Base-by-base conservation (phyloP, 1,139 yeast genomes). In the Trichomonascaceae sp. region DNA sequence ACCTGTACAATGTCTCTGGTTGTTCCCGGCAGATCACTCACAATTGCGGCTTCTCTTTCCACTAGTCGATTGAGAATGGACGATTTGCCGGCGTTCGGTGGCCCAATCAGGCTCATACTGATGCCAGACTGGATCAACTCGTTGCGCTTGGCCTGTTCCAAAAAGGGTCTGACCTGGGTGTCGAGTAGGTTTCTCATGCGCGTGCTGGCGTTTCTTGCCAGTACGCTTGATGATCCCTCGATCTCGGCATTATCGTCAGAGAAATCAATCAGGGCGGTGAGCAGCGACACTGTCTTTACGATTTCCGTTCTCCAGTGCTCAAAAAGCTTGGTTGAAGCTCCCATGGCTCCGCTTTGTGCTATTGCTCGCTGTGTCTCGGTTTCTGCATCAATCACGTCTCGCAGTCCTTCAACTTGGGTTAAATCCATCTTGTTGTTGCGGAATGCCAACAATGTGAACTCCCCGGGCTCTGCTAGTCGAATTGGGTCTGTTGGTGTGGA, bases 81-180 rank as follows among this genome's bases (percentile, higher is more conserved):
- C 2, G 96, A 85, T 52, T 89, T 89, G 0, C 99, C 99, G 1
- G 95, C 96, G 55, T 89, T 89, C 1, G 98, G 96, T 3, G 94
- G 93, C 0, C 98, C 99, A 15, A 87, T 46, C 15, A 89, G 59
- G 0, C 78, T 74, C 28, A 87, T 51, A 40, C 71, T 73, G 28
- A 89, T 73, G 1, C 99, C 99, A 17, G 69, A 65, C 31, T 77
- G 54, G 14, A 89, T 57, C 1, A 87, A 60, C 43, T 76, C 80
- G 0, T 92, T 72, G 33, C 74, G 59, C 29, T 65, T 60, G 3
- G 76, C 71, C 40, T 64, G 71, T 1, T 53, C 43, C 14, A 80
- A 35, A 29, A 49, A 50, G 2, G 46, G 39, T 1, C 47, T 43
- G 5, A 87, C 63, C 25, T 76, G 74, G 2, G 15, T 13, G 0